phyloP scores from a whole-genome alignment of 371 early-diverging fungal genomes.

The Mortierella sp. region DNA sequence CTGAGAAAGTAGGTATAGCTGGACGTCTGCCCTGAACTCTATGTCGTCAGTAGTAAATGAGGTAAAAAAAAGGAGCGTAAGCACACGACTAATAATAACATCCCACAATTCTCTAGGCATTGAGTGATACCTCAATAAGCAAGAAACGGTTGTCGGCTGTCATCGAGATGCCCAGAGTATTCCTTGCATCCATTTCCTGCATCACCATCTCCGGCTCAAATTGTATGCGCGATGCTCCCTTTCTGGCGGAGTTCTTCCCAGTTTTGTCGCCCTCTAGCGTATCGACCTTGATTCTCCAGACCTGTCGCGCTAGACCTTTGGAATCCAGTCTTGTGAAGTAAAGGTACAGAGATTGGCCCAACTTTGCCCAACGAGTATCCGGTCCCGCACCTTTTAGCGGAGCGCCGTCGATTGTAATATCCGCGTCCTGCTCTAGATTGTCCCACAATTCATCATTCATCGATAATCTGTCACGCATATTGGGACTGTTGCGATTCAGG shows the following conservation, averaged over 20 bases:
- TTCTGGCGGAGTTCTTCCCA: neutral
- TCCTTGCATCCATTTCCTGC: slow-evolving; percentile 55
- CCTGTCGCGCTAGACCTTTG: slow-evolving; percentile 57
- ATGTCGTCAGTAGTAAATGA: no score
- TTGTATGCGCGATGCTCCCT: neutral
- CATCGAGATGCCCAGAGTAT: slow-evolving; percentile 39
- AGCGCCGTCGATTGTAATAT: slow-evolving; percentile 8
- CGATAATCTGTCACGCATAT: no score
- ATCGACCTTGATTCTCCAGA: slow-evolving; percentile 44
- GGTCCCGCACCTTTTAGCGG: slow-evolving; percentile 55
- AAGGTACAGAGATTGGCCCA: slow-evolving; percentile 41
- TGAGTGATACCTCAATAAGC: slow-evolving; percentile 32
- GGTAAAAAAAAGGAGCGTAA: no score
- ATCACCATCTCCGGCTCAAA: slow-evolving; percentile 55
- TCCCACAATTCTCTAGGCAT: no score
- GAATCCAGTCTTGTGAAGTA: slow-evolving; percentile 59
- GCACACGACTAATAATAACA: no score
- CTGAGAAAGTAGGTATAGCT: slow-evolving; percentile 29
- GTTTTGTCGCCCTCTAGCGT: slow-evolving; percentile 6
- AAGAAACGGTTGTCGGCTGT: slow-evolving; percentile 43
- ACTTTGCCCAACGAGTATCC: slow-evolving; percentile 54
- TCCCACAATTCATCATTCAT: no score
- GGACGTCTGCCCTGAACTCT: slow-evolving; percentile 36
- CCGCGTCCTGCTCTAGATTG: no score
- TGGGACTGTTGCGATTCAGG: no score